Evolutionary conservation across 1,139 yeast genomes (phyloP).

Genomic region (Pichia sp.): DNA sequence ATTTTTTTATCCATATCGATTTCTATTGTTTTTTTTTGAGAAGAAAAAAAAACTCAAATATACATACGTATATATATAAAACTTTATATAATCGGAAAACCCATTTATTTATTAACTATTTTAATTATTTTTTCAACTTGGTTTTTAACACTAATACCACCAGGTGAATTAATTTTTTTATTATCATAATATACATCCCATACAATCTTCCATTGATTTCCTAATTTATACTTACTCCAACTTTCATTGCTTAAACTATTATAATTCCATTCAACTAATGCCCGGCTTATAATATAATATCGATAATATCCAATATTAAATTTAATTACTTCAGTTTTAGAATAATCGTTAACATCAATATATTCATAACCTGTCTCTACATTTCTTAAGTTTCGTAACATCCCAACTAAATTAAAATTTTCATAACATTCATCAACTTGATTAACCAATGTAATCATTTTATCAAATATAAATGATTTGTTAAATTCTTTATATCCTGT

Average conservation of each 20-base stretch:
- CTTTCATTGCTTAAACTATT: background rate
- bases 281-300: conserved; percentile 5
- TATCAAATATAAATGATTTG: background rate
- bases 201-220: conserved; percentile 7
- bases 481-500: background rate
- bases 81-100: background rate
- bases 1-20: no score
- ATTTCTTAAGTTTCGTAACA: conserved; percentile 8
- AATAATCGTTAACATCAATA: background rate
- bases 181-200: conserved; percentile 9
- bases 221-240: conserved; percentile 6
- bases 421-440: conserved; percentile 2
- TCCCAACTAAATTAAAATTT: conserved; percentile 3
- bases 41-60: background rate
- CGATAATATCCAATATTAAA: conserved; percentile 6
- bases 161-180: conserved; percentile 3
- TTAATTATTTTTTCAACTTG: background rate
- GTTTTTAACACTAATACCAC: conserved; percentile 3
- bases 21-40: no score
- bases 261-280: conserved; percentile 9
- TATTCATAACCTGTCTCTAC: conserved; percentile 13
- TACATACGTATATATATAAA: background rate
- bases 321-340: background rate
- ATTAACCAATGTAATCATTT: background rate
- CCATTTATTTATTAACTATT: background rate